Base-by-base conservation (phyloP, 371 early-diverging fungal genomes). In the Rhizopus arrhizus region DNA sequence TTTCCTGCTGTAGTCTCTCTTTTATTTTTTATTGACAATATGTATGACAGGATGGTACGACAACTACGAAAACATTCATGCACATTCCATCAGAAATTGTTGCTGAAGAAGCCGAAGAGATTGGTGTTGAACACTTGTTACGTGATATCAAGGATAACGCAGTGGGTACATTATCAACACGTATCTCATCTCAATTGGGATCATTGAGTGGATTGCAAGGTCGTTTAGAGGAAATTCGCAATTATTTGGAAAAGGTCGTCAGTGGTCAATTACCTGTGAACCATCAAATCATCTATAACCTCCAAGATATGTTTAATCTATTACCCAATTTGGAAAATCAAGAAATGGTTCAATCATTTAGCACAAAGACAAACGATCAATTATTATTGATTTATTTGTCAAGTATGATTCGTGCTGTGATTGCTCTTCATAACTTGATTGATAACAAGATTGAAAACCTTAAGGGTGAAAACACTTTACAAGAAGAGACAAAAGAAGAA, bases 71-170 rank as follows among this genome's bases (percentile, higher is more conserved):
- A 75, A 94, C 96, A 31, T 98, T 99, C 78, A 89, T 91, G 75
- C 97, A 99, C 75, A 88, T 98, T 16, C 91, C 94, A 7, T 95
- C 95, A 16, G 88, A 89, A 55, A 97, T 99, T 64, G 99, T 95
- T 38, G 99, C 99, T 3, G 99, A 99, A 69, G 99, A 99, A 81
- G 95, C 99, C 8, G 99, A 99, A 79, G 99, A 99, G 77, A 98
- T 99, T 66, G 99, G 99, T 57, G 99, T 99, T 2, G 99, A 99
- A 74, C 99, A 99, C 71, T 83, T 99, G 65, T 83, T 99, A 57
- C 89, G 99, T 60, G 99, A 99, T 72, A 95, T 99, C 67, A 97
- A 96, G 77, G 99, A 97, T 75, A 95, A 89, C 59, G 90, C 95
- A 16, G 91, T 93, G 13, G 96, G 97, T 11, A 91, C 95, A 22